A percentile compares a stretch with the other conserved stretches of the same genome.
These are phyloP conservation scores for Penicillium robsamsonii DNA, from an alignment of 495 filamentous ascomycete species.

Conservation along the genomic window DNA sequence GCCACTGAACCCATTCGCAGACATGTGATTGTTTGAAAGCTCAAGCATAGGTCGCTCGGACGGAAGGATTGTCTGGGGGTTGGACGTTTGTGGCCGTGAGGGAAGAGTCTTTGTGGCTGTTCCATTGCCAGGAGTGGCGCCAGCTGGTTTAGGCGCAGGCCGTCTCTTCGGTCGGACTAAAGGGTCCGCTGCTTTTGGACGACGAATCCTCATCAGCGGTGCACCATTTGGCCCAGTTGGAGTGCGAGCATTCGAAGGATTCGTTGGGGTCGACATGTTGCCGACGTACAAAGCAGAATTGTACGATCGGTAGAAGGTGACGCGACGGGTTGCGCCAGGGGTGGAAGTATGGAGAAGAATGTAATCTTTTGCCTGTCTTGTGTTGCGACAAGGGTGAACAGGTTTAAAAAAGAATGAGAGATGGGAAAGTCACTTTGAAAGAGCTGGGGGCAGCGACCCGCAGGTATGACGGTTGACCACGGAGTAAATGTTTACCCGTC, in stretches of 20 bases:
- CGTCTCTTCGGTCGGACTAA: constrained; percentile 63
- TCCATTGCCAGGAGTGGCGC: constrained; percentile 16
- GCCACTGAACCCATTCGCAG: constrained; percentile 59
- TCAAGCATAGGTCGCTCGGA: constrained; percentile 16
- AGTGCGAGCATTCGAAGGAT: constrained; percentile 30
- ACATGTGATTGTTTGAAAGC: constrained; percentile 38
- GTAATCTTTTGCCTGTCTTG: not conserved
- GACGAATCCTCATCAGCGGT: constrained; percentile 42
- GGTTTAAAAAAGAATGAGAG: not conserved
- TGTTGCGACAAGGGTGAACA: not conserved
- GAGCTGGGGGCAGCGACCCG: not conserved
- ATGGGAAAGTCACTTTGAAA: not conserved
- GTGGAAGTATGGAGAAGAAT: not conserved
- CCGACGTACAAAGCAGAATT: not conserved
- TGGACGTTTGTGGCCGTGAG: constrained; percentile 20
- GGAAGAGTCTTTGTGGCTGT: constrained; percentile 29
- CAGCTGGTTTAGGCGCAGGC: constrained; percentile 30
- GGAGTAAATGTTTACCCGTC: constrained; percentile 4
- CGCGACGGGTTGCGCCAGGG: too few species aligned
- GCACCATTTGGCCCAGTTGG: constrained; percentile 36
- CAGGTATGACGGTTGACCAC: constrained; percentile 1
- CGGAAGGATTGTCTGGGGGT: constrained; percentile 9
- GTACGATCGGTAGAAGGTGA: not conserved
- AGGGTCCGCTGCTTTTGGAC: constrained; percentile 60
- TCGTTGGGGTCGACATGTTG: constrained; percentile 40